Evolutionary conservation across 208 protist genomes (phyloP).

Genomic region (Crithidia sp.): DNA sequence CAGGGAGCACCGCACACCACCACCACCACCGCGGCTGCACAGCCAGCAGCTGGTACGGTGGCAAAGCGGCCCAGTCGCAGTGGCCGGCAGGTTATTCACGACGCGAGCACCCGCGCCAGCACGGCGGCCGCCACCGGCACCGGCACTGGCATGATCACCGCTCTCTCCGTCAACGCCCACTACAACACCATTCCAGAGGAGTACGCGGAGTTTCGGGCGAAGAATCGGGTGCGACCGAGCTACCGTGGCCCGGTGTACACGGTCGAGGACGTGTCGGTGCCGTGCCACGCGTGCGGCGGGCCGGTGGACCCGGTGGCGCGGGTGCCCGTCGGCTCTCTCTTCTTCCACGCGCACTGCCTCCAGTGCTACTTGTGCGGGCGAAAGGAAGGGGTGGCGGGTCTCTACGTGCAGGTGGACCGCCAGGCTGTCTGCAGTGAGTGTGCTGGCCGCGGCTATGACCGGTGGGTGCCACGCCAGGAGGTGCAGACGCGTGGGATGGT

Average conservation of each 20-base stretch:
- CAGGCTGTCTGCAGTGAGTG: slow-evolving; percentile 47
- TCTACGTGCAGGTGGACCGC: slow-evolving; percentile 52
- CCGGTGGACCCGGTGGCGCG: slow-evolving; percentile 81
- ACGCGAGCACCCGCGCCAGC: not conserved
- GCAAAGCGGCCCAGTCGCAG: slow-evolving; percentile 13
- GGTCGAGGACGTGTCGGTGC: slow-evolving; percentile 72
- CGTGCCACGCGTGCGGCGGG: slow-evolving; percentile 61
- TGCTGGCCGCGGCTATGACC: slow-evolving; percentile 38
- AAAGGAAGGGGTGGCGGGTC: slow-evolving; percentile 42
- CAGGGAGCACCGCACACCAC: not conserved
- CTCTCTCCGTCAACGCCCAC: slow-evolving; percentile 42
- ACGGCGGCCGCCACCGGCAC: not conserved
- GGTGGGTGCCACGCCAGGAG: slow-evolving; percentile 47
- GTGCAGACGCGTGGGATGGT: slow-evolving; percentile 44
- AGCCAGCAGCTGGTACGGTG: not conserved
- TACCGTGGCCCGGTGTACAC: slow-evolving; percentile 78
- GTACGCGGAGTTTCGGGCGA: slow-evolving; percentile 50
- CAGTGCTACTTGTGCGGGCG: slow-evolving; percentile 67
- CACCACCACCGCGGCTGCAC: not conserved
- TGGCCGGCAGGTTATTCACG: slow-evolving; percentile 8
- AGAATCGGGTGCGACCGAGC: slow-evolving; percentile 45
- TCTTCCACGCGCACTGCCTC: slow-evolving; percentile 78
- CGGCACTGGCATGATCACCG: slow-evolving; percentile 19
- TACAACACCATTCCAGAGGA: slow-evolving; percentile 65
- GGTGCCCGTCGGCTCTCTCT: slow-evolving; percentile 71